Percentiles rank a stretch among this genome's conserved stretches.
Conservation (phyloP, 805 yeast genomes). For the Candida pseudoglaebosa region DNA sequence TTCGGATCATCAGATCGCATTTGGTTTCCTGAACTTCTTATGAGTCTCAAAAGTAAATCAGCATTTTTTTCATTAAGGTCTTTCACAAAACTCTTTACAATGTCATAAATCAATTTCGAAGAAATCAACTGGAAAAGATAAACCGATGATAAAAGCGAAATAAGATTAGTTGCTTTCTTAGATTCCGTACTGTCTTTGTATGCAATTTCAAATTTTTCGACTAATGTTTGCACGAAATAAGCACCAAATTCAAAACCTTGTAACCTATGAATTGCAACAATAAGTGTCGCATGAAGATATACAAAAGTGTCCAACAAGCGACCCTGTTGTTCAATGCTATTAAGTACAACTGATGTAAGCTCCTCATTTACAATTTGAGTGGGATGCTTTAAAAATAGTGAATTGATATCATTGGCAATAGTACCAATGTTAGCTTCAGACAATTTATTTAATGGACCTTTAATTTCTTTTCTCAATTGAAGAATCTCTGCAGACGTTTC, state of each 20-base stretch:
- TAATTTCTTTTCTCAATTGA: slow-evolving; percentile 58
- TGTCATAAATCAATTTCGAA: slow-evolving; percentile 71
- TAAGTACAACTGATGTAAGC: slow-evolving; percentile 58
- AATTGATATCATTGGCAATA: slow-evolving; percentile 66
- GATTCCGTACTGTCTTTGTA: slow-evolving; percentile 27
- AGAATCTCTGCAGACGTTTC: slow-evolving; percentile 36
- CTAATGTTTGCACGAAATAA: slow-evolving; percentile 67
- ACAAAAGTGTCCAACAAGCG: slow-evolving; percentile 75
- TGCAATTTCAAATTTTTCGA: slow-evolving; percentile 59
- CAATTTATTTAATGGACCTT: slow-evolving; percentile 82
- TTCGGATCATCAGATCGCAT: slow-evolving; percentile 87
- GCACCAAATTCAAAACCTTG: slow-evolving; percentile 94
- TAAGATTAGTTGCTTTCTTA: slow-evolving; percentile 57
- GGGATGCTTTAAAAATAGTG: slow-evolving; percentile 61
- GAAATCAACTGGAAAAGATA: slow-evolving; percentile 77
- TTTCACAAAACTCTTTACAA: slow-evolving; percentile 52
- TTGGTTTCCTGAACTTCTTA: slow-evolving; percentile 76
- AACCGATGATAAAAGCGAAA: slow-evolving; percentile 71
- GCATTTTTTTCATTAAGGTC: slow-evolving; percentile 68
- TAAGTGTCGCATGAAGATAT: slow-evolving; percentile 71
- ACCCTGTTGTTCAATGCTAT: slow-evolving; percentile 59
- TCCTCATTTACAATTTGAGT: slow-evolving; percentile 76
- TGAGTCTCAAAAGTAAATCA: slow-evolving; percentile 68
- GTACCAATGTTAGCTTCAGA: slow-evolving; percentile 79
- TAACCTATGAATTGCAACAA: slow-evolving; percentile 67